Conservation (phyloP, 768 basidiomycete genomes). For the Amanita rubescens region DNA sequence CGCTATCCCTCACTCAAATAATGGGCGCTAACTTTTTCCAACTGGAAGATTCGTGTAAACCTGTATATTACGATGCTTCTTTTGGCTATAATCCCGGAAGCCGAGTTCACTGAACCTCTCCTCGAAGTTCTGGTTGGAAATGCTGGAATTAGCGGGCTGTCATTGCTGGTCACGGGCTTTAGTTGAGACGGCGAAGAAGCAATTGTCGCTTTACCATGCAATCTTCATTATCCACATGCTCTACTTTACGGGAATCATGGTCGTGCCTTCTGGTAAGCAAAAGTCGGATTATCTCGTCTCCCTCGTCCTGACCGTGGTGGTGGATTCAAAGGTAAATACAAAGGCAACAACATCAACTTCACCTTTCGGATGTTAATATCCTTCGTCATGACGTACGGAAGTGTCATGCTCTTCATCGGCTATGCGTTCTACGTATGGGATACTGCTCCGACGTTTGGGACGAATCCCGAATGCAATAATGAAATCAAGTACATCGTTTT, state of each 20-base stretch:
- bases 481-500: slow-evolving; percentile 12
- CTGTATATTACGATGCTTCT: slow-evolving; percentile 11
- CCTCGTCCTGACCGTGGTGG: neutral
- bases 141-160: slow-evolving; percentile 10
- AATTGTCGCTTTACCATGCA: slow-evolving; percentile 12
- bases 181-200: slow-evolving; percentile 7
- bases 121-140: slow-evolving; percentile 9
- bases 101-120: slow-evolving; percentile 6
- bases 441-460: slow-evolving; percentile 9
- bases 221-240: slow-evolving; percentile 13
- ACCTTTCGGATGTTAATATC: slow-evolving; percentile 3
- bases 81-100: slow-evolving; percentile 8
- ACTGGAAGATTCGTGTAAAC: slow-evolving; percentile 10
- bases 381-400: slow-evolving; percentile 6
- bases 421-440: slow-evolving; percentile 13
- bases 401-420: slow-evolving; percentile 9
- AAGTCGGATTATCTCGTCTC: neutral
- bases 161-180: slow-evolving; percentile 12
- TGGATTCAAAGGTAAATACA: neutral
- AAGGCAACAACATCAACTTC: neutral
- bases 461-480: slow-evolving; percentile 1
- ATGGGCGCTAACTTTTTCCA: neutral
- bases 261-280: slow-evolving; percentile 8
- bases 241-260: slow-evolving; percentile 9
- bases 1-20: neutral